phyloP scores from a whole-genome alignment of 176 grass and related monocot genomes.

The Carex pumila region DNA sequence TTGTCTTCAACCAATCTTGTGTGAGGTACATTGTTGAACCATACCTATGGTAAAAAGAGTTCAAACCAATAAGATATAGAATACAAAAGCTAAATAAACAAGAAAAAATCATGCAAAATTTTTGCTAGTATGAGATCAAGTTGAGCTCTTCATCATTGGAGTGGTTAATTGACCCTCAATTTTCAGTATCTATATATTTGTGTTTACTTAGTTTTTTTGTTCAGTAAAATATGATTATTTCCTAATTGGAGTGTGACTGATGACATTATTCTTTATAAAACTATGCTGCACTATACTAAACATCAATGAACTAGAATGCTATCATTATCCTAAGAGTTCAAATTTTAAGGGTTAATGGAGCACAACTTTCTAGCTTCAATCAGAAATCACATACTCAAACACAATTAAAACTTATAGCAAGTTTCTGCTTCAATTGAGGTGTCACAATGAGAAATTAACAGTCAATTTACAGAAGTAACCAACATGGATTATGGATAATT shows the following conservation, averaged over 20 bases:
- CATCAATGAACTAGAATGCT: not conserved
- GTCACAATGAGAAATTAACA: not conserved
- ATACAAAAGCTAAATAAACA: not conserved
- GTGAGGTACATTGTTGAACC: conserved; percentile 96
- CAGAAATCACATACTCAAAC: not conserved
- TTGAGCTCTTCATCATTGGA: not conserved
- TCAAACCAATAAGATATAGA: not conserved
- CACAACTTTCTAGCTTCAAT: not conserved
- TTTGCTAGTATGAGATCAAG: no score
- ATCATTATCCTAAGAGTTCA: not conserved
- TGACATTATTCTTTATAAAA: not conserved
- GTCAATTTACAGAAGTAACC: not conserved
- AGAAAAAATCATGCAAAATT: no score
- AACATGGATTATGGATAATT: not conserved
- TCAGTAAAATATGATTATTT: not conserved
- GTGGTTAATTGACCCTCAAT: not conserved
- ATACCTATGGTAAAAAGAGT: conserved; percentile 47
- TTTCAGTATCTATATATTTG: not conserved
- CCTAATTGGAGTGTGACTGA: not conserved
- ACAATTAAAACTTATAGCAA: not conserved
- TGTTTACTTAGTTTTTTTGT: not conserved
- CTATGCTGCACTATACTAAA: not conserved
- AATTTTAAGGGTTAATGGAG: not conserved
- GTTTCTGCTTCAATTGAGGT: not conserved
- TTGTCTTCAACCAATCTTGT: conserved; percentile 92